These are phyloP conservation scores for Ogataea polymorpha DNA, from an alignment of 805 yeast species.

Conservation along the genomic window DNA sequence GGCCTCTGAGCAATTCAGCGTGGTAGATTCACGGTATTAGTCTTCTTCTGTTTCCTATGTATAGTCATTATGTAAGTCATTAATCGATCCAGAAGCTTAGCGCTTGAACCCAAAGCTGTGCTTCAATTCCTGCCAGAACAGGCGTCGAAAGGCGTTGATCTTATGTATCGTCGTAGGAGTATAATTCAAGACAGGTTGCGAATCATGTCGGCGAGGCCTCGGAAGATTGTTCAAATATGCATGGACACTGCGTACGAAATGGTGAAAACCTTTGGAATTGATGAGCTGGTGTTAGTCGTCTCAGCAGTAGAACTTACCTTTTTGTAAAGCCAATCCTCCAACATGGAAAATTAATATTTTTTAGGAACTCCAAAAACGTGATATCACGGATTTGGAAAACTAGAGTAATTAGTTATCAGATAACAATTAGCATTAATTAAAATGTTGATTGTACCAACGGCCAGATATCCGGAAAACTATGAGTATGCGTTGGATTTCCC, in stretches of 20 bases:
- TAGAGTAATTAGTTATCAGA: no score
- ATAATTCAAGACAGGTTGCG: slow-evolving; percentile 15
- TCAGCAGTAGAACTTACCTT: slow-evolving; percentile 17
- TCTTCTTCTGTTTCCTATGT: background rate
- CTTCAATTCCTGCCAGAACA: slow-evolving; percentile 62
- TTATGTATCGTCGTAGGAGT: slow-evolving; percentile 55
- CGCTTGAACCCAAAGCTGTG: slow-evolving; percentile 47
- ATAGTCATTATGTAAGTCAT: slow-evolving; percentile 3
- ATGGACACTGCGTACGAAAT: slow-evolving; percentile 60
- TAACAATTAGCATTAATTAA: no score
- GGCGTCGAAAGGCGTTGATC: slow-evolving; percentile 54
- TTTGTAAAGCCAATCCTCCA: slow-evolving; percentile 48
- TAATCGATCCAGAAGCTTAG: slow-evolving; percentile 7
- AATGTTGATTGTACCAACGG: slow-evolving; percentile 8
- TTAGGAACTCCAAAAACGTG: background rate
- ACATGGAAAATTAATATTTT: slow-evolving; percentile 10
- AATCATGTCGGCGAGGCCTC: slow-evolving; percentile 34
- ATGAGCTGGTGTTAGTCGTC: slow-evolving; percentile 36
- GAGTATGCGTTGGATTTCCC: slow-evolving; percentile 20
- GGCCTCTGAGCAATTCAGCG: slow-evolving; percentile 38
- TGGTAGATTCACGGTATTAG: slow-evolving; percentile 30
- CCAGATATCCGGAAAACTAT: slow-evolving; percentile 15
- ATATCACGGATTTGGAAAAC: background rate
- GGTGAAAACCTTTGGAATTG: slow-evolving; percentile 56
- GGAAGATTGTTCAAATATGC: slow-evolving; percentile 62